These are phyloP conservation scores for Endogone sp. DNA, from an alignment of 192 early-diverging fungal genomes.

Conservation along the genomic window DNA sequence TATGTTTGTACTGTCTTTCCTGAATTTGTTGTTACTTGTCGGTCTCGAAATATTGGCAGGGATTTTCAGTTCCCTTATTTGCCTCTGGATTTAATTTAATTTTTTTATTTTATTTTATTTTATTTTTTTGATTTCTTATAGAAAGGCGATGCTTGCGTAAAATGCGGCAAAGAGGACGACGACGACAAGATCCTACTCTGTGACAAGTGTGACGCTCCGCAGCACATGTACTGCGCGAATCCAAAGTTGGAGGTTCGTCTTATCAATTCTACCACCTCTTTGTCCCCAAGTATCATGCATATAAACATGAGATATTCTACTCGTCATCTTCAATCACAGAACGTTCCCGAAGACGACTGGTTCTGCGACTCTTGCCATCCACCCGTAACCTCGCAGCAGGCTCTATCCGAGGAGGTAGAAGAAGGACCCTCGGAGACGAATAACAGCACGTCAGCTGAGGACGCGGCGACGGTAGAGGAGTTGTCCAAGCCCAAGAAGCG, in stretches of 20 bases:
- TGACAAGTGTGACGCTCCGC: conserved; percentile 44
- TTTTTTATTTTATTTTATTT: background rate
- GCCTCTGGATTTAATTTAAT: background rate
- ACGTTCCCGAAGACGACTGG: conserved; percentile 50
- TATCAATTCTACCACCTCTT: background rate
- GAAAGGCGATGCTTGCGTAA: conserved; percentile 40
- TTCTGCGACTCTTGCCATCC: conserved; percentile 44
- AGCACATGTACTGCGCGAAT: conserved; percentile 39
- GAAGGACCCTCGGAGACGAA: background rate
- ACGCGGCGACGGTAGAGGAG: background rate
- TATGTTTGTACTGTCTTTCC: background rate
- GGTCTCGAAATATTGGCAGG: background rate
- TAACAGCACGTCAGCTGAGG: background rate
- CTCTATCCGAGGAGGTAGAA: background rate
- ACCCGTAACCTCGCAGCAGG: background rate
- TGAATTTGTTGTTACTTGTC: background rate
- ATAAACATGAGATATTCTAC: no score
- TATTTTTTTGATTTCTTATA: background rate
- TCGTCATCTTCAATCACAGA: conserved; percentile 10
- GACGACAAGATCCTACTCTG: conserved; percentile 44
- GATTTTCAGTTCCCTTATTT: background rate
- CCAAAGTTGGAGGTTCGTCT: conserved; percentile 33
- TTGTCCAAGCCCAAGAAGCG: background rate
- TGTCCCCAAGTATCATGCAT: background rate
- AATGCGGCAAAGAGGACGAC: conserved; percentile 40